Evolutionary conservation across 805 yeast species (phyloP).

Genomic region (Metschnikowia hibisci): DNA sequence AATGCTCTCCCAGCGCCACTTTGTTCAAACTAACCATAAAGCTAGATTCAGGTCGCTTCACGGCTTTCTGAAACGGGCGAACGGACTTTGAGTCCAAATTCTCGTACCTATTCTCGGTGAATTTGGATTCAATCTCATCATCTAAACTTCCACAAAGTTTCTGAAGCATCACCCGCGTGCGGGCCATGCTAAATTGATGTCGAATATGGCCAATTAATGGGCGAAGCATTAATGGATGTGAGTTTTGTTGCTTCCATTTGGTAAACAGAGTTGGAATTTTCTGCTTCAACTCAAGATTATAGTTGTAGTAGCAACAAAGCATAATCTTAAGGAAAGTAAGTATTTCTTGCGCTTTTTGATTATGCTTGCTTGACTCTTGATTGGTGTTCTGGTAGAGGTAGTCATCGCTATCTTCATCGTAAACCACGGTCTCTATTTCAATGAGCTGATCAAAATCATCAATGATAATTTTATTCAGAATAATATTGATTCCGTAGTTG

Average conservation of each 20-base stretch:
- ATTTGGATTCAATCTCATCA: constrained; percentile 3
- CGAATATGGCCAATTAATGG: constrained; percentile 58
- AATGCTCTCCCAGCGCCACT: constrained; percentile 13
- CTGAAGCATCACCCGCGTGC: constrained; percentile 28
- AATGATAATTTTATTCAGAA: constrained; percentile 59
- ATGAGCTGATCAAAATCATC: constrained; percentile 63
- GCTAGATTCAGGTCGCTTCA: constrained; percentile 35
- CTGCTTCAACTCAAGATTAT: constrained; percentile 39
- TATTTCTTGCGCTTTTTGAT: constrained; percentile 51
- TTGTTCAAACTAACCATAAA: constrained; percentile 25
- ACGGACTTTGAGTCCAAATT: constrained; percentile 20
- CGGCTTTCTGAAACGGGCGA: constrained; percentile 38
- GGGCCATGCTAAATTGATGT: constrained; percentile 44
- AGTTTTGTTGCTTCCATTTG: constrained; percentile 41
- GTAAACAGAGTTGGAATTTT: constrained; percentile 46
- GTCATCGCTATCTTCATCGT: constrained; percentile 38
- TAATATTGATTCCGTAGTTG: constrained; percentile 63
- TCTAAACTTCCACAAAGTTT: constrained; percentile 15
- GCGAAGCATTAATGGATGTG: constrained; percentile 46
- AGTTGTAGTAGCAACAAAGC: constrained; percentile 56
- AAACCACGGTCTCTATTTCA: constrained; percentile 63
- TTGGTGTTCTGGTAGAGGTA: constrained; percentile 30
- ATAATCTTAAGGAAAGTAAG: constrained; percentile 52
- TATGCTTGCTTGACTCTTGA: constrained; percentile 28
- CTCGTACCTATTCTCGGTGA: constrained; percentile 20